These are phyloP conservation scores for Pseudogymnoascus sp. DNA, from an alignment of 2,329 filamentous ascomycete genomes.

Conservation along the genomic window DNA sequence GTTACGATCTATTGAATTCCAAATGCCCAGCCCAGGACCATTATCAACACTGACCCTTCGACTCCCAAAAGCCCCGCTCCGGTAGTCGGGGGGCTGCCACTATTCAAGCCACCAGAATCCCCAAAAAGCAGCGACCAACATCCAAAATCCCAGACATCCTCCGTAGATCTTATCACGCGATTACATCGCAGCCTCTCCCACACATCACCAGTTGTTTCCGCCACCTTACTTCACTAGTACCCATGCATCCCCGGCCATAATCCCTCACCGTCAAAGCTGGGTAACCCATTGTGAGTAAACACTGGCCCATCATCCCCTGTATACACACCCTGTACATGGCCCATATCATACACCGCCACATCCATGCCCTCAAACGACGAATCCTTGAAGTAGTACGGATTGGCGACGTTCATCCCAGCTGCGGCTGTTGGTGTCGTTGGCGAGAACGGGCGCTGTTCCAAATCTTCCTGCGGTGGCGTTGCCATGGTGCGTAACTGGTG, in stretches of 20 bases:
- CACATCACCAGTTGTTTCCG: not conserved
- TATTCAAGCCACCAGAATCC: not conserved
- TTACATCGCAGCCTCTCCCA: not conserved
- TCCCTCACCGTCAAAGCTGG: conserved; percentile 2
- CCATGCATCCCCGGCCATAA: not conserved
- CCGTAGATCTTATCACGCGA: conserved; percentile 1
- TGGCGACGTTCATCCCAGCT: conserved; percentile 16
- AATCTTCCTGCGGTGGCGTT: not conserved
- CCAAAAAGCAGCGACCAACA: not conserved
- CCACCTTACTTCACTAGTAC: conserved; percentile 1
- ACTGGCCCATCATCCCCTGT: conserved; percentile 19
- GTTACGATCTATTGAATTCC: not conserved
- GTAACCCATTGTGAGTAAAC: conserved; percentile 18
- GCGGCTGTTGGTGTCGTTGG: conserved; percentile 13
- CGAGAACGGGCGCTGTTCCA: conserved; percentile 1
- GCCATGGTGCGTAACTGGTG: not conserved
- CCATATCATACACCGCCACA: conserved; percentile 19
- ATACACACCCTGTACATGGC: conserved; percentile 24
- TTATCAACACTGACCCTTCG: conserved; percentile 5
- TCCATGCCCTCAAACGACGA: conserved; percentile 19
- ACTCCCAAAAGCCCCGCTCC: not conserved
- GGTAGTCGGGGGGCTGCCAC: not conserved
- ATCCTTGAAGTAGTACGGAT: conserved; percentile 18
- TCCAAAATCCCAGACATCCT: not conserved
- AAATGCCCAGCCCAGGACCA: not conserved